Percentiles rank a stretch among this genome's conserved stretches.
These are phyloP conservation scores for Solanum hybrid DNA, from an alignment of 305 asterid genomes.

Conservation along the genomic window DNA sequence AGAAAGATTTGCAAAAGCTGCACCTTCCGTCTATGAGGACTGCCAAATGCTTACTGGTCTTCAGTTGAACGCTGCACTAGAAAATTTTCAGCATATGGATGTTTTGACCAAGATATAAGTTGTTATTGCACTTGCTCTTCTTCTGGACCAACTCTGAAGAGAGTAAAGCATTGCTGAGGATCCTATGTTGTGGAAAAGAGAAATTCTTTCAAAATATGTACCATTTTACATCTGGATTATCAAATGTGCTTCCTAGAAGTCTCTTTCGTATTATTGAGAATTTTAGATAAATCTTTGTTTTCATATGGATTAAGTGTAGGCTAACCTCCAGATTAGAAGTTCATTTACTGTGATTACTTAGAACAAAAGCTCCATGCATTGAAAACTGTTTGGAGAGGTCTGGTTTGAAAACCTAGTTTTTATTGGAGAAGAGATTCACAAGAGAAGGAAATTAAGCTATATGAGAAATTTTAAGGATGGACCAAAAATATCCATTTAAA, in stretches of 20 bases:
- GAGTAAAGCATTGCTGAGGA: neutral
- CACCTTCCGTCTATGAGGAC: neutral
- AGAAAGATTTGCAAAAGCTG: neutral
- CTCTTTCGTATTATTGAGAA: neutral
- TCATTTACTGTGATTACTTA: neutral
- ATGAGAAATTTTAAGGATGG: neutral
- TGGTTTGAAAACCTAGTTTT: neutral
- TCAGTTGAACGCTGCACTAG: neutral
- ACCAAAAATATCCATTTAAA: neutral
- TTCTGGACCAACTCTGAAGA: neutral
- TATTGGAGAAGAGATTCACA: neutral
- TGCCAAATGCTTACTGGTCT: neutral
- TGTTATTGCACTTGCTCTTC: neutral
- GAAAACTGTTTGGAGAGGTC: neutral
- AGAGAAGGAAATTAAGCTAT: neutral
- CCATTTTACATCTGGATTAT: neutral
- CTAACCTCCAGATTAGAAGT: neutral
- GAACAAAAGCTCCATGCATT: neutral
- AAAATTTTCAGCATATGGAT: neutral
- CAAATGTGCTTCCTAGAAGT: neutral
- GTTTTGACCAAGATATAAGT: neutral
- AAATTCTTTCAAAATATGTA: neutral
- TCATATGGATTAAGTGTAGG: neutral
- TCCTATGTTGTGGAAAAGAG: neutral
- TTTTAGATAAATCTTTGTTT: neutral